Conservation (phyloP, 257 asterid genomes). For the Nicotiana sylvestris region DNA sequence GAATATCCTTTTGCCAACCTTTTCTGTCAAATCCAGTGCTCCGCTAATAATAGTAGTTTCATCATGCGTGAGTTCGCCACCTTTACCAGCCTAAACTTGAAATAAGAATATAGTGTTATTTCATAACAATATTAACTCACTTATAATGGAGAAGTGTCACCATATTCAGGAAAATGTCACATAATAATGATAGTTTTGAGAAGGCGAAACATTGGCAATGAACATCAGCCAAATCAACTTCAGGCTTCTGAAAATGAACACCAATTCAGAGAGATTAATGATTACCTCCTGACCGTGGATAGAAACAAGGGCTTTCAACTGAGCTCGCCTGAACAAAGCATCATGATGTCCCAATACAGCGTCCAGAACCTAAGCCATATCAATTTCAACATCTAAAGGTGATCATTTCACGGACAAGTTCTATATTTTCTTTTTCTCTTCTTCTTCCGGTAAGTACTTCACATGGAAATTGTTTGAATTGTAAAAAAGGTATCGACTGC, state of each 20-base stretch:
- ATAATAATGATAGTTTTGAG: neutral
- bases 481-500: neutral
- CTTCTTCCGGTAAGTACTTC: neutral
- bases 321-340: conserved; percentile 88
- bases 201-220: neutral
- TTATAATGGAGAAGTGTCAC: neutral
- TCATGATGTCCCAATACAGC: conserved; percentile 79
- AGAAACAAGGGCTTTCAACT: conserved; percentile 91
- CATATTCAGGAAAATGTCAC: neutral
- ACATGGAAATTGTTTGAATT: neutral
- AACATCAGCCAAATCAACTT: neutral
- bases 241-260: neutral
- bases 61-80: conserved; percentile 91
- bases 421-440: neutral
- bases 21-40: conserved; percentile 94
- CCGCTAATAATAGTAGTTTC: conserved; percentile 95
- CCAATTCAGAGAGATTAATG: conserved; percentile 15
- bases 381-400: conserved; percentile 1
- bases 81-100: conserved; percentile 77
- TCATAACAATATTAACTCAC: conserved; percentile 16
- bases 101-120: neutral
- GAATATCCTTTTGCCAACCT: conserved; percentile 34
- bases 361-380: conserved; percentile 56
- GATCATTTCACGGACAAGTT: neutral
- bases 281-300: conserved; percentile 89